Evolutionary conservation across 2,329 filamentous ascomycete species (phyloP).

Genomic region (Nemania sp.): DNA sequence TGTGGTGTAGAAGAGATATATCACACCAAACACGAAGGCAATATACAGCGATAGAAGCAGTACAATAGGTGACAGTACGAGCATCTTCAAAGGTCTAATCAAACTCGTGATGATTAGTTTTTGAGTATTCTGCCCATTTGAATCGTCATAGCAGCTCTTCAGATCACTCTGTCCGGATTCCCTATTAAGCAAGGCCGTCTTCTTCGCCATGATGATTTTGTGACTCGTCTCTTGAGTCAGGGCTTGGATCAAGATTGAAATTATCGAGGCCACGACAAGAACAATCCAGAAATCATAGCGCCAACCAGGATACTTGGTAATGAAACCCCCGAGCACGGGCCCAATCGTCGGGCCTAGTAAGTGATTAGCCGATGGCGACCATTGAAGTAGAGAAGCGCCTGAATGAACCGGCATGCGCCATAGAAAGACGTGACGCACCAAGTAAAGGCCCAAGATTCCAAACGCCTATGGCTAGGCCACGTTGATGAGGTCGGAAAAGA

Average conservation of each 20-base stretch:
- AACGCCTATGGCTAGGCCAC: slow-evolving; percentile 53
- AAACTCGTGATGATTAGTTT: slow-evolving; percentile 47
- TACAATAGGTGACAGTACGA: slow-evolving; percentile 53
- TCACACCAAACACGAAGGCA: slow-evolving; percentile 55
- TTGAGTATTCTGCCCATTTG: slow-evolving; percentile 29
- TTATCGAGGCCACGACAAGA: slow-evolving; percentile 48
- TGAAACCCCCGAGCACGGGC: slow-evolving; percentile 53
- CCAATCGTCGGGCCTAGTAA: slow-evolving; percentile 52
- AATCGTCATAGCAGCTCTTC: slow-evolving; percentile 50
- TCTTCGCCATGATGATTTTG: slow-evolving; percentile 54
- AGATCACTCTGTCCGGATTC: slow-evolving; percentile 51
- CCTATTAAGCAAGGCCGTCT: slow-evolving; percentile 48
- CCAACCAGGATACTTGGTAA: slow-evolving; percentile 54
- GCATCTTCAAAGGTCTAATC: slow-evolving; percentile 55
- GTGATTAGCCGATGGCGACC: no score
- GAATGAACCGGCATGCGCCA: no score
- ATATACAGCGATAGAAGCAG: slow-evolving; percentile 52
- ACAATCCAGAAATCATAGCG: slow-evolving; percentile 58
- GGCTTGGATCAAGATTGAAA: slow-evolving; percentile 44
- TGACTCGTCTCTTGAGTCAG: slow-evolving; percentile 53
- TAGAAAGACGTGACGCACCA: no score
- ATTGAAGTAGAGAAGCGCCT: no score
- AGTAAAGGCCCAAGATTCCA: slow-evolving; percentile 52
- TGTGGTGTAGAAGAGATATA: slow-evolving; percentile 59
- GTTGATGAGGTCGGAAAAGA: slow-evolving; percentile 51